A percentile compares a stretch with the other conserved stretches of the same genome.
Evolutionary conservation across 345 rosid genomes (phyloP).

Genomic region (Ceriops zippeliana): DNA sequence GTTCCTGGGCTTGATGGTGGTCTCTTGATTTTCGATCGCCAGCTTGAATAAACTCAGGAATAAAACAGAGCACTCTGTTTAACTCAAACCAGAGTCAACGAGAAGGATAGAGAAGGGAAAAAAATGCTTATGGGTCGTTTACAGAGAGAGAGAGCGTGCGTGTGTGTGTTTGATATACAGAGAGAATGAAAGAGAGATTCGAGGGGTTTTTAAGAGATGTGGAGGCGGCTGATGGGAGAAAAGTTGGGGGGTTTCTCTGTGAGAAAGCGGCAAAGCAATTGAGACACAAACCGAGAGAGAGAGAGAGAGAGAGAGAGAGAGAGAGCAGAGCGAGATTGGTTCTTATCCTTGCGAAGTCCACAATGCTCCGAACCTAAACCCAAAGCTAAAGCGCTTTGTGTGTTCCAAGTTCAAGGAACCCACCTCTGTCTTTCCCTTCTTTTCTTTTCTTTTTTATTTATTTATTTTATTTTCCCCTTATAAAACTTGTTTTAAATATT

Average conservation of each 20-base stretch:
- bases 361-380: conserved; percentile 34
- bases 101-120: background rate
- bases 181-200: conserved; percentile 21
- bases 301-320: conserved; percentile 15
- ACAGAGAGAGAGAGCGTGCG: background rate
- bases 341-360: conserved; percentile 57
- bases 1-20: conserved; percentile 44
- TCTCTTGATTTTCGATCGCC: conserved; percentile 52
- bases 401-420: background rate
- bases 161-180: background rate
- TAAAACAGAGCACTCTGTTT: conserved; percentile 16
- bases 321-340: conserved; percentile 29
- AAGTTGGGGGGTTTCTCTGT: conserved; percentile 6
- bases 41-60: conserved; percentile 13
- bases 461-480: background rate
- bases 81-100: background rate
- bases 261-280: background rate
- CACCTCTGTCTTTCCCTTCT: background rate
- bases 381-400: conserved; percentile 27
- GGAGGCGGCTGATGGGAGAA: conserved; percentile 24
- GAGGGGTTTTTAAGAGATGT: background rate
- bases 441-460: background rate
- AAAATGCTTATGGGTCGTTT: background rate
- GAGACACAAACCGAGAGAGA: background rate
- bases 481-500: too few relatives aligned